Percentiles rank a stretch among this genome's conserved stretches.
Evolutionary conservation across 2,329 filamentous ascomycete species (phyloP).

Genomic region (Verticillium nubilum): DNA sequence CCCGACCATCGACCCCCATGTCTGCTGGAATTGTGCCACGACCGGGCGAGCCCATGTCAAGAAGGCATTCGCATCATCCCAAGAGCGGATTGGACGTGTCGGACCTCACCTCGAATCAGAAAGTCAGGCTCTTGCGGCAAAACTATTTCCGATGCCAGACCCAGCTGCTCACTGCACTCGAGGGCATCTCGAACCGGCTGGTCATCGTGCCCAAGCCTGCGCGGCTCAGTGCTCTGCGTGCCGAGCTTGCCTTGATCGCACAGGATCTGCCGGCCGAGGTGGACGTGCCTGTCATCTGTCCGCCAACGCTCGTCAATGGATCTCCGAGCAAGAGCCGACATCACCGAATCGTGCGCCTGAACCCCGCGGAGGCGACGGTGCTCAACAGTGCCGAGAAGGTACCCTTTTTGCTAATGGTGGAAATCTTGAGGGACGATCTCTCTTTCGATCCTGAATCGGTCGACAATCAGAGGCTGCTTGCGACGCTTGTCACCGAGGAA

Average conservation of each 20-base stretch:
- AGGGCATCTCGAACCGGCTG: constrained; percentile 80
- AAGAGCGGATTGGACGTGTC: constrained; percentile 52
- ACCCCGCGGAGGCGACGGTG: constrained; percentile 78
- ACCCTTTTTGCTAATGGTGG: constrained; percentile 79
- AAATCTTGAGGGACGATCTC: constrained; percentile 76
- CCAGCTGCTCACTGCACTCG: constrained; percentile 72
- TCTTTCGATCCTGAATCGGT: constrained; percentile 71
- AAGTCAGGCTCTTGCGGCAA: constrained; percentile 66
- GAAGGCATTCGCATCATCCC: constrained; percentile 57
- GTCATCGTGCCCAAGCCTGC: constrained; percentile 78
- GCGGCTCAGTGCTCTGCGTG: constrained; percentile 72
- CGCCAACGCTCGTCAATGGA: constrained; percentile 67
- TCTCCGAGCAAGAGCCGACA: constrained; percentile 71
- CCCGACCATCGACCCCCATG: constrained; percentile 52
- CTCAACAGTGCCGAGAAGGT: constrained; percentile 84
- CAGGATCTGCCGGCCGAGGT: constrained; percentile 79
- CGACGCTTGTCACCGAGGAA: constrained; percentile 51
- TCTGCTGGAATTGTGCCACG: constrained; percentile 46
- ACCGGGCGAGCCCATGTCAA: constrained; percentile 41
- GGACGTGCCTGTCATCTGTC: constrained; percentile 77
- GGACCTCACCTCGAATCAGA: constrained; percentile 61
- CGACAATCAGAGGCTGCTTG: constrained; percentile 64
- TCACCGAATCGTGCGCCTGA: constrained; percentile 77
- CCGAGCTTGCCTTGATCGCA: constrained; percentile 74
- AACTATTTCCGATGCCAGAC: constrained; percentile 82